Conservation (phyloP, 257 asterid species). For the Nyctanthes arbortristis region DNA sequence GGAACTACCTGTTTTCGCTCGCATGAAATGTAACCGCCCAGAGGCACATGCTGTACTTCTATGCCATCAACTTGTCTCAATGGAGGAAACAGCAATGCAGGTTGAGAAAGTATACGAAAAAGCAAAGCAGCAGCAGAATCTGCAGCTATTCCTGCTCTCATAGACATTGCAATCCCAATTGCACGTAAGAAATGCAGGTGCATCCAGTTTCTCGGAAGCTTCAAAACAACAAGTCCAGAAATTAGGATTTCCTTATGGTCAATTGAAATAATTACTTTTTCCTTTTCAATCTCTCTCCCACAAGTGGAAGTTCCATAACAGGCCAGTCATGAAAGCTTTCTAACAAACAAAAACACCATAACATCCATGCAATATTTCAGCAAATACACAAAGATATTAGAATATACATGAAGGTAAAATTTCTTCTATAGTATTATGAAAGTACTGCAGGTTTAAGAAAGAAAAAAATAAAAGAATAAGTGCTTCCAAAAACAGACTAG, state of each 20-base stretch:
- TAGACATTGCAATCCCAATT: slow-evolving; percentile 96
- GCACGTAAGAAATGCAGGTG: slow-evolving; percentile 98
- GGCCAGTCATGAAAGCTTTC: background rate
- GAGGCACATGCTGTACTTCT: slow-evolving; percentile 69
- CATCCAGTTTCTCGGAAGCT: slow-evolving; percentile 99
- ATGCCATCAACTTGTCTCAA: slow-evolving; percentile 88
- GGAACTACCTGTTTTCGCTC: slow-evolving; percentile 66
- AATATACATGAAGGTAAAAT: background rate
- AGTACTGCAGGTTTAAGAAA: background rate
- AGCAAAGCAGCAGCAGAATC: slow-evolving; percentile 99
- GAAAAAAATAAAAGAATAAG: background rate
- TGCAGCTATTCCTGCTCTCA: slow-evolving; percentile 97
- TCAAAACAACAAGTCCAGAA: slow-evolving; percentile 32
- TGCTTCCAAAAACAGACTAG: background rate
- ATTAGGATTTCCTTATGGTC: slow-evolving; percentile 30
- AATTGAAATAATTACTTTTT: slow-evolving; percentile 14
- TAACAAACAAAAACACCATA: background rate
- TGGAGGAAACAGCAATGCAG: slow-evolving; percentile 96
- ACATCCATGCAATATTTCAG: background rate
- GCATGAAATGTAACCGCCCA: slow-evolving; percentile 59
- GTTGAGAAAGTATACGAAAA: slow-evolving; percentile 94
- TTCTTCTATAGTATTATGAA: background rate
- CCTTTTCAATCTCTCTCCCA: background rate
- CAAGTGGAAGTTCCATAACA: background rate
- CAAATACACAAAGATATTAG: background rate